Conservation (phyloP, 1,139 yeast species). For the Candida pseudocylindracea region DNA sequence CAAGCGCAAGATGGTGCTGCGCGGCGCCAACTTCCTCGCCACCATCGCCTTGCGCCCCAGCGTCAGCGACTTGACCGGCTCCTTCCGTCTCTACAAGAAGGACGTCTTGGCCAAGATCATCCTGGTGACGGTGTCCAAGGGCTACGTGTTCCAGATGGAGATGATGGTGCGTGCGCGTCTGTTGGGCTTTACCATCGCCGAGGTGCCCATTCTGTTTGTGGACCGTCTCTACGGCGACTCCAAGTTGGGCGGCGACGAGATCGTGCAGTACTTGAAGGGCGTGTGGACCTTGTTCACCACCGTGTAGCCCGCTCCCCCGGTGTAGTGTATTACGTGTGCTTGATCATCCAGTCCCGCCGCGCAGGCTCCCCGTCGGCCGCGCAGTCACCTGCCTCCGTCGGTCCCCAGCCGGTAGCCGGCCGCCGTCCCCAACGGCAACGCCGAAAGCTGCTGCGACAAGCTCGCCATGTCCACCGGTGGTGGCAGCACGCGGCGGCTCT, state of each 20-base stretch:
- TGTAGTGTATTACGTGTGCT: too few relatives aligned
- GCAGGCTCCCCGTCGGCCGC: too few relatives aligned
- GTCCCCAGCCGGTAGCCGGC: too few relatives aligned
- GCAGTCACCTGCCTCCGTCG: too few relatives aligned
- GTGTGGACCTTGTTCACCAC: conserved; percentile 50
- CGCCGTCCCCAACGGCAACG: too few relatives aligned
- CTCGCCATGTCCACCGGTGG: too few relatives aligned
- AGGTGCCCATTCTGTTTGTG: conserved; percentile 62
- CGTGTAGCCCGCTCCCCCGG: conserved; percentile 12
- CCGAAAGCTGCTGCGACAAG: too few relatives aligned
- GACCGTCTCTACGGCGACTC: conserved; percentile 68
- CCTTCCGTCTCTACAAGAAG: conserved; percentile 58
- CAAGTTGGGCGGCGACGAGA: conserved; percentile 68
- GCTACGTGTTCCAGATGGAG: conserved; percentile 79
- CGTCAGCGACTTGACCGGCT: conserved; percentile 62
- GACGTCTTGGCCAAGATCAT: conserved; percentile 46
- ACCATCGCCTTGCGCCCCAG: conserved; percentile 50
- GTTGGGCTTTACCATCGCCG: conserved; percentile 50
- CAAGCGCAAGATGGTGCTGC: conserved; percentile 55
- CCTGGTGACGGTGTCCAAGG: conserved; percentile 51
- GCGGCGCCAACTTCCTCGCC: conserved; percentile 70
- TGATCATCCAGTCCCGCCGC: too few relatives aligned
- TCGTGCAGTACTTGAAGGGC: conserved; percentile 56
- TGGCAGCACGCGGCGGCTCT: too few relatives aligned
- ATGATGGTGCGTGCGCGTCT: conserved; percentile 73